A percentile compares a stretch with the other conserved stretches of the same genome.
These are phyloP conservation scores for Cystobasidium ongulense DNA, from an alignment of 768 basidiomycete species.

Conservation along the genomic window DNA sequence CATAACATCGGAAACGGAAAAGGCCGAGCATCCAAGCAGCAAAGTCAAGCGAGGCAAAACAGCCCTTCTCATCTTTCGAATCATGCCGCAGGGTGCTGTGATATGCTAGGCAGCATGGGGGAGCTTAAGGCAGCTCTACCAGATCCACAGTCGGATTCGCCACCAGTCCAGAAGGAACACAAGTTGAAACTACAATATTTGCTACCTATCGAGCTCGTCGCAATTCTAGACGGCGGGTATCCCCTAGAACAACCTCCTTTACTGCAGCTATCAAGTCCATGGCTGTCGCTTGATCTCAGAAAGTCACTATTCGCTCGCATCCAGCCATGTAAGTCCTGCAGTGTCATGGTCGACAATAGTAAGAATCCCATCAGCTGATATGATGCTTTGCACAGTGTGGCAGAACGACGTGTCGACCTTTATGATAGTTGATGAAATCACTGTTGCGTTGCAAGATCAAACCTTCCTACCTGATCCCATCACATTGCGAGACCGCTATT, in stretches of 20 bases:
- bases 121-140: background rate
- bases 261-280: background rate
- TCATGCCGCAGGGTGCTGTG: background rate
- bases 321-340: background rate
- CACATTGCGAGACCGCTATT: conserved; percentile 7
- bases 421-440: conserved; percentile 15
- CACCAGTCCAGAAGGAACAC: background rate
- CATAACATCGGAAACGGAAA: background rate
- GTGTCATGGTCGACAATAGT: background rate
- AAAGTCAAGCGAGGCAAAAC: background rate
- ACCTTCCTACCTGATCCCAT: background rate
- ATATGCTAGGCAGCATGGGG: background rate
- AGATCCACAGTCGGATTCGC: background rate
- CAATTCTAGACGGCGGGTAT: background rate
- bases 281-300: background rate
- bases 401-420: conserved; percentile 18
- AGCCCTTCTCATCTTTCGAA: background rate
- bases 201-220: conserved; percentile 6
- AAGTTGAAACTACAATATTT: conserved; percentile 12
- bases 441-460: background rate
- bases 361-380: background rate
- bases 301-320: background rate
- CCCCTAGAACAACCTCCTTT: conserved; percentile 11
- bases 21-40: background rate
- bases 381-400: conserved; percentile 7